phyloP scores from a whole-genome alignment of 2,329 filamentous ascomycete species.

The Alternaria arbusti region DNA sequence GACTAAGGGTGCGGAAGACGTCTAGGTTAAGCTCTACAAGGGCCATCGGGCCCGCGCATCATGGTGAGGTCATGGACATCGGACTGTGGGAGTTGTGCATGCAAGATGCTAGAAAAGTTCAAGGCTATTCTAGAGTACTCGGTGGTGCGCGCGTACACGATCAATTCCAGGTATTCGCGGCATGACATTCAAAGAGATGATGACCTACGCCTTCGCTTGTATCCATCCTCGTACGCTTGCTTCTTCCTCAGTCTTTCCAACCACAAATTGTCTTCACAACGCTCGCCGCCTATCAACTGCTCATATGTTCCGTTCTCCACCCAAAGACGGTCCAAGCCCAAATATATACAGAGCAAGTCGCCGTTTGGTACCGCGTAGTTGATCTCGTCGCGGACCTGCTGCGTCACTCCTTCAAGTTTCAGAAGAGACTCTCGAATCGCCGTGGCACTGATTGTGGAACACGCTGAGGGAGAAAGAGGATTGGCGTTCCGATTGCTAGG shows the following conservation, averaged over 20 bases:
- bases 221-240: neutral
- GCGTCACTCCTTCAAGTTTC: neutral
- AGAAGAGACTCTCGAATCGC: neutral
- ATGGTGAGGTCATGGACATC: neutral
- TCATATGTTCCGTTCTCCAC: neutral
- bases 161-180: neutral
- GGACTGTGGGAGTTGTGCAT: neutral
- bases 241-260: neutral
- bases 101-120: neutral
- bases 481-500: neutral
- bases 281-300: neutral
- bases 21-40: neutral
- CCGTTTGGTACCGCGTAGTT: neutral
- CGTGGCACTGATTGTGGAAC: neutral
- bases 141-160: neutral
- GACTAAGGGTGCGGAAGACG: conserved; percentile 6
- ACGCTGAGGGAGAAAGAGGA: neutral
- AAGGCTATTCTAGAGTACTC: neutral
- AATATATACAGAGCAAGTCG: neutral
- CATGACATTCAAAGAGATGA: neutral
- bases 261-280: neutral
- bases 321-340: neutral
- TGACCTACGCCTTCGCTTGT: neutral
- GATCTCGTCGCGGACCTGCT: neutral
- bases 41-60: neutral